Evolutionary conservation across 2,329 filamentous ascomycete genomes (phyloP), one percentile per base, ranked within the genome.

Genomic region (Trichoderma aggressivum): DNA sequence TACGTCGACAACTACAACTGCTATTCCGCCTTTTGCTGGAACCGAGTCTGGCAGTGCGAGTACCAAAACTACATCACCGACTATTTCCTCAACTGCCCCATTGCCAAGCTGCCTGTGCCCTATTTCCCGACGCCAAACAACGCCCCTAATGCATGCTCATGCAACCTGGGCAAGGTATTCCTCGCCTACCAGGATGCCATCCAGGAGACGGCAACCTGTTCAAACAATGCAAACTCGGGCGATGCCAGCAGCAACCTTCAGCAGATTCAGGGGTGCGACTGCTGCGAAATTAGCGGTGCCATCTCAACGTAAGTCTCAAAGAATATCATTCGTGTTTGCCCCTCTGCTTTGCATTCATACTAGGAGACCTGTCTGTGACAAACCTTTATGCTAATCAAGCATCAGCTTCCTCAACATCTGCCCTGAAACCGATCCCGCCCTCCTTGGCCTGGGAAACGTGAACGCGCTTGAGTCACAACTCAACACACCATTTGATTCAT

Each of bases 21-120:
- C 76, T 81, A 81, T 76, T 77, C 80, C 3, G 73, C 78, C 30
- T 74, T 75, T 26, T 82, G 80, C 75, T 82, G 81, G 81, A 82
- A 82, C 71, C 76, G 79, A 70, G 80, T 81, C 61, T 82, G 79
- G 73, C 80, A 80, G 50, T 82, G 80, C 74, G 79, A 81, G 74
- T 82, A 82, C 70, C 80, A 82, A 72, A 74, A 79, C 47, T 81
- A 80, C 74, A 75, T 81, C 21, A 73, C 80, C 32, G 74, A 78
- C 66, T 82, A 81, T 71, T 75, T 81, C 63, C 67, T 74, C 28
- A 66, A 77, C 24, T 81, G 80, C 71, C 76, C 78, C 28, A 75
- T 75, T 21, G 71, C 72, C 26, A 78, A 79, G 50, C 67, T 72
- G 30, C 76, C 78, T 14, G 78, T 82, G 24, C 81, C 81, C n/a